Evolutionary conservation across 345 rosid genomes (phyloP).

Genomic region (Eucalyptus regnans): DNA sequence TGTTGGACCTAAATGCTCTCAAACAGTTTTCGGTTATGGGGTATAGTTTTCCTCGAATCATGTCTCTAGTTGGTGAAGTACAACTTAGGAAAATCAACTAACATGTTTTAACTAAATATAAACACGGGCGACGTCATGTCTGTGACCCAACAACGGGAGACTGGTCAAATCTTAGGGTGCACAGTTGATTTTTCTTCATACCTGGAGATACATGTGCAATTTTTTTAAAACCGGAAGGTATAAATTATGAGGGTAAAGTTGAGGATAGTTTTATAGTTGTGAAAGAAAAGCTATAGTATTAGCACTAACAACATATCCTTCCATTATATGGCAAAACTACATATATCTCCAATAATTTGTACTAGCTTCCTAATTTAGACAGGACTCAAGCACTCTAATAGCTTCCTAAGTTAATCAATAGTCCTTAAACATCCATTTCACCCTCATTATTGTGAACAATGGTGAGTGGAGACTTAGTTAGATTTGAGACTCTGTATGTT

Average conservation of each 20-base stretch:
- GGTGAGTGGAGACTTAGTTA: not conserved
- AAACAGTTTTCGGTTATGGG: not conserved
- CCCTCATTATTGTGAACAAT: not conserved
- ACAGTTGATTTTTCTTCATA: not conserved
- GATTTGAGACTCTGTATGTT: not conserved
- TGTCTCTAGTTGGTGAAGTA: not conserved
- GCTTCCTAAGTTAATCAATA: not conserved
- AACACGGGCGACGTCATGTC: not conserved
- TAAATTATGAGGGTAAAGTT: not conserved
- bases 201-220: not conserved
- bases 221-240: not conserved
- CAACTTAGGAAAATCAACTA: not conserved
- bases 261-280: not conserved
- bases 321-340: not conserved
- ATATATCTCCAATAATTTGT: not conserved
- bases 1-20: not conserved
- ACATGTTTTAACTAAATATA: not conserved
- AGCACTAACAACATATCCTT: not conserved
- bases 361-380: not conserved
- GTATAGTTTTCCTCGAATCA: not conserved
- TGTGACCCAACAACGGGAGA: not conserved
- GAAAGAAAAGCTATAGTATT: not conserved
- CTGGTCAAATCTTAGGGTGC: not conserved
- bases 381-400: not conserved
- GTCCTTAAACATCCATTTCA: not conserved